These are phyloP conservation scores for Euryodendron excelsum DNA, from an alignment of 148 eudicot genomes.

Conservation along the genomic window DNA sequence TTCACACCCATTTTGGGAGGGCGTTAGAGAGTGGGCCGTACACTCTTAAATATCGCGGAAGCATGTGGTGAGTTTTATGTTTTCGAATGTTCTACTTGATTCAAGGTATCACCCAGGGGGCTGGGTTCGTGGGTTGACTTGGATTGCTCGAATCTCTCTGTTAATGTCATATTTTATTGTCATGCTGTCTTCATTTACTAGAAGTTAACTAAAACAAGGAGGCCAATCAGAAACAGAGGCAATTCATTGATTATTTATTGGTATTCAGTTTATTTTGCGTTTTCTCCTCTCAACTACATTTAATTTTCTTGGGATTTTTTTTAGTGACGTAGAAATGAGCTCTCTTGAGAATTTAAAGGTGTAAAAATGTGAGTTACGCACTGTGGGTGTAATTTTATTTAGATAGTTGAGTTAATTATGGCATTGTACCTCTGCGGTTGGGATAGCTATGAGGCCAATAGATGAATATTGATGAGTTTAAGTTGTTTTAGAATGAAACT, in stretches of 20 bases:
- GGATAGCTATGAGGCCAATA: no score
- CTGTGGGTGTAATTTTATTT: no score
- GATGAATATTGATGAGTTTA: no score
- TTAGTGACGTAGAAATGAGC: neutral
- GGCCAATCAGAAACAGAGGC: neutral
- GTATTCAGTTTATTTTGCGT: neutral
- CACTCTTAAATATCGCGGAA: constrained; percentile 33
- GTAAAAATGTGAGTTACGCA: neutral
- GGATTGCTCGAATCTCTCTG: neutral
- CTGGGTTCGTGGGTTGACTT: neutral
- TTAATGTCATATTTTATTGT: no score
- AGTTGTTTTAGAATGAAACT: no score
- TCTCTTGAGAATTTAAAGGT: neutral
- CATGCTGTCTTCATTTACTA: no score
- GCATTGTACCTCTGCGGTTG: no score
- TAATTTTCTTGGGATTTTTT: neutral
- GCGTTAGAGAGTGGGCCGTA: constrained; percentile 38
- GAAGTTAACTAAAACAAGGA: neutral
- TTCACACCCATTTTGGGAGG: constrained; percentile 36
- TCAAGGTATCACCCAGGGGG: neutral
- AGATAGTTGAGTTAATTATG: no score
- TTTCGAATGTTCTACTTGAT: neutral
- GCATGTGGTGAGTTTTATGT: constrained; percentile 33
- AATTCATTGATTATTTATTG: neutral
- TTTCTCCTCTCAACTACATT: neutral